Percentiles rank a stretch among this genome's conserved stretches.
These are phyloP conservation scores for Penicilliopsis zonata DNA, from an alignment of 495 filamentous ascomycete genomes.

Conservation along the genomic window DNA sequence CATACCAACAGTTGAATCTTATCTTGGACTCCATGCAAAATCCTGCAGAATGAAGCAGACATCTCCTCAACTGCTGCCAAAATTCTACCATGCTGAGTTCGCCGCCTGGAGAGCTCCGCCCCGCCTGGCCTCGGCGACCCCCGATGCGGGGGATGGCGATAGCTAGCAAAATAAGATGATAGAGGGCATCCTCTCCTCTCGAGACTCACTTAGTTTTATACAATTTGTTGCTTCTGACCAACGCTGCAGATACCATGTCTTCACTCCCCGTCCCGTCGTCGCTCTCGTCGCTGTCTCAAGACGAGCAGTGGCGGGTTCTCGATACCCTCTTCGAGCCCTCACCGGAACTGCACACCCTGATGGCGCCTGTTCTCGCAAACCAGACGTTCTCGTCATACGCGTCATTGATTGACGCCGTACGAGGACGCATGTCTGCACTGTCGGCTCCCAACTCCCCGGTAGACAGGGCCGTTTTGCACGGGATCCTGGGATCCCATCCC, in stretches of 20 bases:
- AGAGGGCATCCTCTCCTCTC: background rate
- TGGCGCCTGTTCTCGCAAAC: constrained; percentile 51
- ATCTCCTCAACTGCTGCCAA: too few species aligned
- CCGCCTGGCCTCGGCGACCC: background rate
- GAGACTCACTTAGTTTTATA: background rate
- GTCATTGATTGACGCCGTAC: constrained; percentile 46
- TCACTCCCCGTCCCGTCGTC: constrained; percentile 37
- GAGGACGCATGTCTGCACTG: constrained; percentile 39
- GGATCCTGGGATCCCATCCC: constrained; percentile 79
- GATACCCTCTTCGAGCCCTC: constrained; percentile 85
- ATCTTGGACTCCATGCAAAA: too few species aligned
- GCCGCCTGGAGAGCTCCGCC: constrained; percentile 1
- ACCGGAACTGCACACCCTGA: constrained; percentile 57
- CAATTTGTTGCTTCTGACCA: background rate
- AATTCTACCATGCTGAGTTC: too few species aligned
- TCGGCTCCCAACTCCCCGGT: constrained; percentile 30
- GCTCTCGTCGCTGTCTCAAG: constrained; percentile 42
- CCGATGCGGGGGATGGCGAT: background rate
- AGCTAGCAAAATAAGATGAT: background rate
- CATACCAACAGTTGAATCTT: too few species aligned
- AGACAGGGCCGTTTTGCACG: constrained; percentile 46
- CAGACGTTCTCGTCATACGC: constrained; percentile 49
- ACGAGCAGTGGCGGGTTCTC: constrained; percentile 49
- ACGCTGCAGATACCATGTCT: constrained; percentile 13
- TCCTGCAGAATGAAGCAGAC: too few species aligned